Conservation (phyloP, 768 basidiomycete genomes). For the Boletus pseudopeckii region DNA sequence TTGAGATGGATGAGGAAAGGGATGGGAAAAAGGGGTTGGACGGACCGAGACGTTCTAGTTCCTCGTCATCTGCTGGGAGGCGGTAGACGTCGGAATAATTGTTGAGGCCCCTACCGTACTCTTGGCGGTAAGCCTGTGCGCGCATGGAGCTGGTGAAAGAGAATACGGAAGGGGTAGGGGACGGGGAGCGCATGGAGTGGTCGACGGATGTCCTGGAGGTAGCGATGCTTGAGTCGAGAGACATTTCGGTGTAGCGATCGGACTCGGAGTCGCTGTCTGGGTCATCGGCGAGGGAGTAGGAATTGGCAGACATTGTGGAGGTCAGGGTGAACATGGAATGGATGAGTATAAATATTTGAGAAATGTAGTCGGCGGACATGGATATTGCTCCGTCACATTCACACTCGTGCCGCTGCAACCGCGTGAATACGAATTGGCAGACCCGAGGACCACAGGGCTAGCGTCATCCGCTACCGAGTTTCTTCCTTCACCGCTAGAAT, state of each 20-base stretch:
- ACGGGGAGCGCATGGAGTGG: conserved; percentile 57
- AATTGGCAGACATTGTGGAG: conserved; percentile 13
- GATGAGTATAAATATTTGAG: conserved; percentile 22
- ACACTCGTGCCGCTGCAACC: conserved; percentile 24
- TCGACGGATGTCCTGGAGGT: conserved; percentile 59
- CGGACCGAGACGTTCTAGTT: conserved; percentile 65
- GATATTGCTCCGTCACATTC: conserved; percentile 27
- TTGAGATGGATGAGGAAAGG: conserved; percentile 11
- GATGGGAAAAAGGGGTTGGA: conserved; percentile 7
- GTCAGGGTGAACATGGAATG: conserved; percentile 9
- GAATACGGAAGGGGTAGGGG: conserved; percentile 66
- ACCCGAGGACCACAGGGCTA: conserved; percentile 17
- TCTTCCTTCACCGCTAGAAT: too few species aligned
- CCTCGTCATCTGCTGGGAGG: conserved; percentile 77
- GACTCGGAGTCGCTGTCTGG: conserved; percentile 45
- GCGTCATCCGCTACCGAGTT: too few species aligned
- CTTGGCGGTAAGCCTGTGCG: conserved; percentile 55
- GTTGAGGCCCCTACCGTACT: conserved; percentile 69
- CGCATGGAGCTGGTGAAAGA: conserved; percentile 65
- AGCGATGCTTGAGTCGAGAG: conserved; percentile 37
- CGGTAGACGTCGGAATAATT: conserved; percentile 78
- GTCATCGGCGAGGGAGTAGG: conserved; percentile 35
- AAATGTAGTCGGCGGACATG: conserved; percentile 32
- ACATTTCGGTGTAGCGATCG: conserved; percentile 40
- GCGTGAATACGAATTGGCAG: conserved; percentile 25